A percentile compares a stretch with the other conserved stretches of the same genome.
These are phyloP conservation scores for Senna siamea DNA, from an alignment of 306 rosid species.

Conservation along the genomic window DNA sequence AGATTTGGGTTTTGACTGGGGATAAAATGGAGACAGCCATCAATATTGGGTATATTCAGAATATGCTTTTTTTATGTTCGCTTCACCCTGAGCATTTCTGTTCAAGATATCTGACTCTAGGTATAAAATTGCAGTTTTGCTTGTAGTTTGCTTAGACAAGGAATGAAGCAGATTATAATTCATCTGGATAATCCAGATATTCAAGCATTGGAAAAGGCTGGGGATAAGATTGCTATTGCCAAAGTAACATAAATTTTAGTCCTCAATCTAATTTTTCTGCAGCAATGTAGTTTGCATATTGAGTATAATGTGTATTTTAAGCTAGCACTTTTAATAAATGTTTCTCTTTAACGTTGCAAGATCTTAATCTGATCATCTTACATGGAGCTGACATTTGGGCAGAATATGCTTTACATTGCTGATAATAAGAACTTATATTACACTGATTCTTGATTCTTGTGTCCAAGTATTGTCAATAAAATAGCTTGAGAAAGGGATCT, in stretches of 20 bases:
- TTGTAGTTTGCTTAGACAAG: slow-evolving; percentile 97
- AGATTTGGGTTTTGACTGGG: slow-evolving; percentile 99
- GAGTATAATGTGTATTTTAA: slow-evolving; percentile 11
- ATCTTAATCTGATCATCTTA: neutral
- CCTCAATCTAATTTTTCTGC: neutral
- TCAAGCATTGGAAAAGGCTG: slow-evolving; percentile 72
- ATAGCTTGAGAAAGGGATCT: neutral
- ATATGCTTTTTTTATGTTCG: slow-evolving; percentile 14
- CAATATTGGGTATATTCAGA: slow-evolving; percentile 78
- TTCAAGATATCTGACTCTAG: slow-evolving; percentile 45
- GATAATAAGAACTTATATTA: slow-evolving; percentile 1
- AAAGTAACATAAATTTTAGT: slow-evolving; percentile 53
- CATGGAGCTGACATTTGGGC: slow-evolving; percentile 2
- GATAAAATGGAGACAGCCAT: slow-evolving; percentile 99
- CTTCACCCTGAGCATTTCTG: slow-evolving; percentile 25
- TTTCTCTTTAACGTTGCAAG: slow-evolving; percentile 22
- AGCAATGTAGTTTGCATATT: slow-evolving; percentile 25
- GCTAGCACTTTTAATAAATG: slow-evolving; percentile 16
- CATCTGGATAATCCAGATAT: slow-evolving; percentile 74
- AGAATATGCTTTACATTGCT: slow-evolving; percentile 18
- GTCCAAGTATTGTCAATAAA: slow-evolving; percentile 14
- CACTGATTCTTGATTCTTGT: slow-evolving; percentile 16
- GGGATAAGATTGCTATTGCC: slow-evolving; percentile 63
- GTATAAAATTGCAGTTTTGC: slow-evolving; percentile 66
- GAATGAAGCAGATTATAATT: slow-evolving; percentile 90